Percentiles rank a stretch among this genome's conserved stretches.
Conservation (phyloP, 352 stramenopile genomes). For the Phytophthora vignae region DNA sequence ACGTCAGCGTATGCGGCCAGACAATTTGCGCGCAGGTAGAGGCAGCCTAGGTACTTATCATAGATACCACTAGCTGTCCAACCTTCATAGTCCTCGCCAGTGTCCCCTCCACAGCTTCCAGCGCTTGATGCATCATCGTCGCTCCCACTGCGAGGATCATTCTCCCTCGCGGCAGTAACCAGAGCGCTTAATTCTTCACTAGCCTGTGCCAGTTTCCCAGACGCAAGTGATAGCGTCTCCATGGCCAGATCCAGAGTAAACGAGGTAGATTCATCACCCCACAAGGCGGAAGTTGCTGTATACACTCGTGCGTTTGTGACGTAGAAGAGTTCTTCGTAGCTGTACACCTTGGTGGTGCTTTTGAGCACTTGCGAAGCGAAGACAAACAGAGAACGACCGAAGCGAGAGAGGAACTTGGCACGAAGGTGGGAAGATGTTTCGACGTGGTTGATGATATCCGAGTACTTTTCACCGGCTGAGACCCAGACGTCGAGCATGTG, state of each 20-base stretch:
- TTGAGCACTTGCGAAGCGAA: constrained; percentile 72
- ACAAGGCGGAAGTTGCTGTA: constrained; percentile 43
- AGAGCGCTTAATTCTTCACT: constrained; percentile 38
- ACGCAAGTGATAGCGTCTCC: constrained; percentile 71
- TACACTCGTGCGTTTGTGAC: constrained; percentile 69
- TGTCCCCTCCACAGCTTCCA: constrained; percentile 14
- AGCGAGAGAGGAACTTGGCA: constrained; percentile 51
- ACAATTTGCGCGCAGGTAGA: constrained; percentile 61
- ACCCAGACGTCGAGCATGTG: constrained; percentile 78
- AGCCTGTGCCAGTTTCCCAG: constrained; percentile 58
- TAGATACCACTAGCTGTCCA: constrained; percentile 29
- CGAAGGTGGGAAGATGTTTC: constrained; percentile 36
- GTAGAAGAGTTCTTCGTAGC: constrained; percentile 66
- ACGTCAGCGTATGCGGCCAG: constrained; percentile 64
- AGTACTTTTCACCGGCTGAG: constrained; percentile 73
- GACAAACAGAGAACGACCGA: constrained; percentile 66
- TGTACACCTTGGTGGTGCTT: constrained; percentile 63
- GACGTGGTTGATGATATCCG: constrained; percentile 55
- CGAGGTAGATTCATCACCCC: constrained; percentile 34
- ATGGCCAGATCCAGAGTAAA: constrained; percentile 64
- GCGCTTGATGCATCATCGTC: constrained; percentile 27
- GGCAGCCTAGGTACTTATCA: constrained; percentile 54
- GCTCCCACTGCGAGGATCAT: constrained; percentile 15
- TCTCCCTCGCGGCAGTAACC: constrained; percentile 13
- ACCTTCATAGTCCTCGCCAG: constrained; percentile 11